These are phyloP conservation scores for Microcyclospora pomicola DNA, from an alignment of 2,329 filamentous ascomycete species.

Conservation along the genomic window DNA sequence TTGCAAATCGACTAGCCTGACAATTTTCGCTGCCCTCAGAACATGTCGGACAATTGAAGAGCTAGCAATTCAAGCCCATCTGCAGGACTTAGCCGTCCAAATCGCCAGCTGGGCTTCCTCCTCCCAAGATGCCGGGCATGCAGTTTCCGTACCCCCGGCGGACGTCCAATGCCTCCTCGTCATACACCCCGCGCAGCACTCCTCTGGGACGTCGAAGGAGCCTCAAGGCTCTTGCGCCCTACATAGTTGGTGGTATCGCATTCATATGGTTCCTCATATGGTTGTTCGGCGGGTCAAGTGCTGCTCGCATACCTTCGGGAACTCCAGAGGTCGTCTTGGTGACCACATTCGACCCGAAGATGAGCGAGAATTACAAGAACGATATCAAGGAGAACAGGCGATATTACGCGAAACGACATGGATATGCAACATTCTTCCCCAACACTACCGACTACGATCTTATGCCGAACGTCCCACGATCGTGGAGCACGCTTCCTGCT, in stretches of 20 bases:
- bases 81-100: too few relatives aligned
- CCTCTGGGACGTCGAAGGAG: conserved; percentile 9
- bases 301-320: conserved; percentile 23
- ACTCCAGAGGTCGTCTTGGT: conserved; percentile 58
- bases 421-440: conserved; percentile 75
- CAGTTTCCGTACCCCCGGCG: conserved; percentile 83
- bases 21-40: too few relatives aligned
- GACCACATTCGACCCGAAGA: conserved; percentile 61
- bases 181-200: conserved; percentile 17
- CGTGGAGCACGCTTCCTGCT: conserved; percentile 71
- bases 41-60: too few relatives aligned
- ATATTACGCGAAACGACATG: conserved; percentile 74
- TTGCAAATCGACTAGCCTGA: too few relatives aligned
- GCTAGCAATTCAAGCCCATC: too few relatives aligned
- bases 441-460: conserved; percentile 64
- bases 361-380: conserved; percentile 53
- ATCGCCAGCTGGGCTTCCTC: conserved; percentile 1
- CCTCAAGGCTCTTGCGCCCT: conserved; percentile 29
- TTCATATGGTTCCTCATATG: conserved; percentile 21
- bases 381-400: conserved; percentile 69
- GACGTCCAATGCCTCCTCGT: conserved; percentile 55
- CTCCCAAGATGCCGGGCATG: conserved; percentile 39
- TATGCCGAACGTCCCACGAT: conserved; percentile 39
- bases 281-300: conserved; percentile 11
- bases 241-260: conserved; percentile 23